Base-by-base conservation (phyloP, 2,329 filamentous ascomycete genomes). In the Xylogone sp. region DNA sequence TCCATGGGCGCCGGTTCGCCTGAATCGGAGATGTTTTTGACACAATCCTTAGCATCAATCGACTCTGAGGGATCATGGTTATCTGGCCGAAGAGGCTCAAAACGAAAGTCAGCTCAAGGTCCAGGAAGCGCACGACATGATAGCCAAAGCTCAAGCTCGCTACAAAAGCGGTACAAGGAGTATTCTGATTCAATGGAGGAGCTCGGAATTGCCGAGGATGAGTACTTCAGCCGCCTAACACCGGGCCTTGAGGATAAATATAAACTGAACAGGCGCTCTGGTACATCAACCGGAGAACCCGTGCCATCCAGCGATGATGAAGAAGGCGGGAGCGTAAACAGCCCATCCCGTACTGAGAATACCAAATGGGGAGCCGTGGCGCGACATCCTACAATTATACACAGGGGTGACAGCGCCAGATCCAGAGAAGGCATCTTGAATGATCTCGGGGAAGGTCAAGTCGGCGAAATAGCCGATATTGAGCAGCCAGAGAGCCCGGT, bases 21-120 rank as follows among this genome's bases (percentile, higher is more conserved):
- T 18, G 84, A 78, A 59, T 78, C 72, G 31, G 67, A 48, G 59
- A 66, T 48, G 62, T 79, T 56, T 34, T 70, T 91, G 65, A 90
- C 91, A 24, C 87, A 92, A 68, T 97, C 93, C 0, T 77, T 97
- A 18, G 94, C 91, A 2, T 97, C 92, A 0, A 90, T 97, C 53
- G 94, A 97, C 65, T 97, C 92, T 0, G 94, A 99, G 72, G 94
- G 82, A 3, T 97, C 92, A 0, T 99, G 94, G 94, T 83, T 99
- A 43, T 94, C 91, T 3, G 91, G 93, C 16, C 84, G 86, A 51
- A 69, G 71, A 58, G 70, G 69, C 46, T 78, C 75, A 58, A 75
- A 74, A 62, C 69, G 75, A 57, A 68, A 70, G 24, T 75, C 75
- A 57, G 64, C 75, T 51, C 66, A 75, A 64, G 68, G 82, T 64